phyloP scores from a whole-genome alignment of 1,284 basidiomycete species.

The Somion occarium region DNA sequence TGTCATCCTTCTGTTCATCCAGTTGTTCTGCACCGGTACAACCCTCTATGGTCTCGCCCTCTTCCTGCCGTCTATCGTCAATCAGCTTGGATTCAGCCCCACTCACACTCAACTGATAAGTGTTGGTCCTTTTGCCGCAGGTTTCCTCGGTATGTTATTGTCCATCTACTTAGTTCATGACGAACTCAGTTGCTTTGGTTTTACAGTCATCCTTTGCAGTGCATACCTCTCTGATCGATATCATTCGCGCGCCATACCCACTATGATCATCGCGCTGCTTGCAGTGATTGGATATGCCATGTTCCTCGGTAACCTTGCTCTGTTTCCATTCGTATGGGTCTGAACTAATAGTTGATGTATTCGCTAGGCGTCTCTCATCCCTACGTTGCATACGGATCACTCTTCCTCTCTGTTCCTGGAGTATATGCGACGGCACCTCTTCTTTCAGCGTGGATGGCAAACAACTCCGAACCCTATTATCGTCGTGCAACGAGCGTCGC shows the following conservation, averaged over 20 bases:
- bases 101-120: conserved; percentile 25
- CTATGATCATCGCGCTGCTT: conserved; percentile 44
- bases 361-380: neutral
- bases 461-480: conserved; percentile 66
- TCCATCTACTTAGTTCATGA: neutral
- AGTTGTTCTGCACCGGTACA: conserved; percentile 23
- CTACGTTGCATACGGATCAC: conserved; percentile 43
- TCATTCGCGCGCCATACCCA: conserved; percentile 14
- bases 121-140: conserved; percentile 20
- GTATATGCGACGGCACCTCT: conserved; percentile 60
- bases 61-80: conserved; percentile 26
- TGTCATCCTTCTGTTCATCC: conserved; percentile 15
- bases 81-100: conserved; percentile 20
- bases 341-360: neutral
- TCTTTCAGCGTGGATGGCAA: conserved; percentile 57
- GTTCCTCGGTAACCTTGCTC: conserved; percentile 37
- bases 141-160: conserved; percentile 12
- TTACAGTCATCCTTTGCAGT: conserved; percentile 14
- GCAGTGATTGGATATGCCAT: conserved; percentile 48
- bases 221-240: conserved; percentile 12
- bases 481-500: conserved; percentile 64
- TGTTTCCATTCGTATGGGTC: no score
- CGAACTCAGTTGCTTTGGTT: neutral
- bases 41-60: conserved; percentile 2
- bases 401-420: conserved; percentile 56